Conservation (phyloP, 768 basidiomycete genomes). For the Leccinum olivaceopallidum region DNA sequence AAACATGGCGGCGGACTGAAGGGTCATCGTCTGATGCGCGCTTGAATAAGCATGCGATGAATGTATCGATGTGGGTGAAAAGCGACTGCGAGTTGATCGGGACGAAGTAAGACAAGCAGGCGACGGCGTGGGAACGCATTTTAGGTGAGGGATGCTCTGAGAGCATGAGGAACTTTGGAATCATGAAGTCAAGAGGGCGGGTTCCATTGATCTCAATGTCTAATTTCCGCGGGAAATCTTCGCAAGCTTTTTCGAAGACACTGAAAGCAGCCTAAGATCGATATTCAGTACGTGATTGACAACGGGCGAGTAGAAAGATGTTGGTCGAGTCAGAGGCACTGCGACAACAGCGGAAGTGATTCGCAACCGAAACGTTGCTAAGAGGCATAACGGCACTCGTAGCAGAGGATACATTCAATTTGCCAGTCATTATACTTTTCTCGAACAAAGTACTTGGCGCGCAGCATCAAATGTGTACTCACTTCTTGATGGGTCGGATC, state of each 20-base stretch:
- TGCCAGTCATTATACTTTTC: conserved; percentile 2
- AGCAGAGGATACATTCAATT: not conserved
- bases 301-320: not conserved
- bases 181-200: conserved; percentile 94
- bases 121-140: conserved; percentile 91
- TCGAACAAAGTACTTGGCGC: conserved; percentile 3
- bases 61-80: conserved; percentile 87
- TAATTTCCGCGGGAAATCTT: conserved; percentile 95
- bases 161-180: conserved; percentile 90
- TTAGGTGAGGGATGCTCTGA: conserved; percentile 84
- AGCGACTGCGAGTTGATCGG: conserved; percentile 86
- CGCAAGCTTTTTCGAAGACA: conserved; percentile 92
- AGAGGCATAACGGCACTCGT: conserved; percentile 10
- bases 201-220: conserved; percentile 92
- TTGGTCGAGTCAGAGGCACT: not conserved
- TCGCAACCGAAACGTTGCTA: not conserved
- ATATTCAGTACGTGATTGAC: conserved; percentile 18
- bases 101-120: conserved; percentile 93
- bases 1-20: conserved; percentile 93
- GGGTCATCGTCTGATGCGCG: conserved; percentile 92
- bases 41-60: conserved; percentile 92
- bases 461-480: conserved; percentile 29
- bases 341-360: conserved; percentile 6
- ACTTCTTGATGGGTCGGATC: conserved; percentile 88
- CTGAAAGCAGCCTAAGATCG: conserved; percentile 80